Evolutionary conservation across 345 rosid species (phyloP), one percentile per base, ranked within the genome.

Genomic region (Schrenkiella parvula): DNA sequence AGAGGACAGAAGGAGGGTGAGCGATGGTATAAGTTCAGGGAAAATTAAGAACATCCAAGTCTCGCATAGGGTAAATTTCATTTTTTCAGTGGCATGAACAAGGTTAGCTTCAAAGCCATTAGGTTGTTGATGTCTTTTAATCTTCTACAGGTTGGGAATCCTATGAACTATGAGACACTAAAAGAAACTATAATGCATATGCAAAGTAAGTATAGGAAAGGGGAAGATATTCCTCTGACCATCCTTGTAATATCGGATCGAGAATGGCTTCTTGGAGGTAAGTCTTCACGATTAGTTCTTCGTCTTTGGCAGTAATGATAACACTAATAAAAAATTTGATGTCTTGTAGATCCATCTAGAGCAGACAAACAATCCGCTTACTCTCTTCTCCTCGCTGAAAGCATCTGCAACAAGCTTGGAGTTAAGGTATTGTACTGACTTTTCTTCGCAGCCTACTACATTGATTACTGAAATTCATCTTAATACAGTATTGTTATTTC

Each of bases 371-470:
- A 88, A 51, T 86, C 93, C 0, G 93, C 91, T 50, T 95, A 84
- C 72, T 82, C 96, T 81, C 97, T 89, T 82, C 88, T 95, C 64
- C 96, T 95, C 17, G 95, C 96, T 52, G 97, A 95, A 80, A 95
- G 71, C 73, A 91, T 95, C 82, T 91, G 97, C 83, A 82, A 56
- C 58, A 87, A 87, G 82, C 87, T 89, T 19, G 92, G 97, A 25
- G 93, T 95, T 26, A 87, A 83, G 87, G 99, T 87, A 62, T 57
- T 29, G 38, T 26, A 50, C 69, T 13, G 64, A 21, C 15, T 66
- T 51, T 63, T 44, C 19, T 9, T 65, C 1, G 10, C 15, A 50
- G 11, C 54, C 53, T 42, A 38, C 68, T 32, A 21, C 12, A 60
- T 73, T 55, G 39, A 59, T 71, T 53, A 11, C 41, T 44, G 47